Conservation (phyloP, 805 yeast species). For the Candida andamanensis region DNA sequence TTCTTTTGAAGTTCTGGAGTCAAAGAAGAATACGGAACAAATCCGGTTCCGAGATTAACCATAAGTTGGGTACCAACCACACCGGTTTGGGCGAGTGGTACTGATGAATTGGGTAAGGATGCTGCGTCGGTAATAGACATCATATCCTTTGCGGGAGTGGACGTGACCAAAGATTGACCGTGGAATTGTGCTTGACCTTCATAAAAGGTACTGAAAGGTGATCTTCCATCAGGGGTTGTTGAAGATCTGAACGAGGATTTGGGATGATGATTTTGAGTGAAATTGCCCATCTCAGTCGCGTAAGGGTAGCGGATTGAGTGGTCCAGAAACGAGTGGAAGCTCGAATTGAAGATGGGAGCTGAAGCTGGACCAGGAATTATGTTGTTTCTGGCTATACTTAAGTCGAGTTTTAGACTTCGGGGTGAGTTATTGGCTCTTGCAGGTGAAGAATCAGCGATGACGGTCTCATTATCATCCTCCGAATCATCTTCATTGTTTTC, state of each 20-base stretch:
- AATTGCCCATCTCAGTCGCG: background rate
- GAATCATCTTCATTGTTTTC: background rate
- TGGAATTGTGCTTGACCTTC: conserved; percentile 4
- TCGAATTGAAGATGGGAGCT: conserved; percentile 33
- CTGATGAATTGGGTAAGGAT: background rate
- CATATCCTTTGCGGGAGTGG: conserved; percentile 12
- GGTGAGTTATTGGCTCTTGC: conserved; percentile 11
- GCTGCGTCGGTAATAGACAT: no score
- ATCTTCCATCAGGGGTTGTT: conserved; percentile 9
- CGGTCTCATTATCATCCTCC: conserved; percentile 34
- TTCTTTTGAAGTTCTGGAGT: conserved; percentile 17
- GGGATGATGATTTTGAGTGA: background rate
- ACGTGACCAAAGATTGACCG: conserved; percentile 9
- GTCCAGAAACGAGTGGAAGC: conserved; percentile 4
- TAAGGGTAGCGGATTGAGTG: background rate
- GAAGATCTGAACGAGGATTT: conserved; percentile 1
- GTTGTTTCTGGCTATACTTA: conserved; percentile 9
- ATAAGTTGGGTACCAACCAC: conserved; percentile 11
- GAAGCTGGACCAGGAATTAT: conserved; percentile 23
- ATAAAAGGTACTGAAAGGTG: conserved; percentile 7
- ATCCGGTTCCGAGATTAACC: conserved; percentile 18
- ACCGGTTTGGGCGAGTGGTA: background rate
- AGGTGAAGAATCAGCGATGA: conserved; percentile 38
- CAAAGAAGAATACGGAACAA: conserved; percentile 15
- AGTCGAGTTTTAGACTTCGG: conserved; percentile 15